Evolutionary conservation across 1,284 basidiomycete species (phyloP).

Genomic region (Sphaerobolus stellatus): DNA sequence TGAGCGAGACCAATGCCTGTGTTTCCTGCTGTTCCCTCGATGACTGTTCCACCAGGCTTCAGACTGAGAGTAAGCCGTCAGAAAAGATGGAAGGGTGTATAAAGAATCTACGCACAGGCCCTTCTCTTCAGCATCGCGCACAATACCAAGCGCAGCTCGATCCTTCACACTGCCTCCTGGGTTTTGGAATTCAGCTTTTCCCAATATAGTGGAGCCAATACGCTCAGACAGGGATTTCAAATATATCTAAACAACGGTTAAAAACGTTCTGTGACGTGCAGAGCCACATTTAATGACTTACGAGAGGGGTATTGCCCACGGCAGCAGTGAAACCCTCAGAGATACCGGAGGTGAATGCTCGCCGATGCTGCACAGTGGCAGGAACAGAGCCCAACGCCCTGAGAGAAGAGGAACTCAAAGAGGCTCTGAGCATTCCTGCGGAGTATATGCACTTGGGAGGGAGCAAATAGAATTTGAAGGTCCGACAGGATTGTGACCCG

Average conservation of each 20-base stretch:
- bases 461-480: conserved; percentile 6
- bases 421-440: background rate
- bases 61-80: conserved; percentile 50
- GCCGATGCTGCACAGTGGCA: conserved; percentile 12
- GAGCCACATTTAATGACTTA: conserved; percentile 39
- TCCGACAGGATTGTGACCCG: conserved; percentile 3
- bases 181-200: conserved; percentile 98
- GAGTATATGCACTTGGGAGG: background rate
- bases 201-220: conserved; percentile 87
- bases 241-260: conserved; percentile 59
- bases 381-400: no score
- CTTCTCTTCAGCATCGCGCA: conserved; percentile 86
- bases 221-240: conserved; percentile 83
- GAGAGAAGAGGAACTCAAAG: background rate
- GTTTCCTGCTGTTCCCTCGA: conserved; percentile 99
- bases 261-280: background rate
- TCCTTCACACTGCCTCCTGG: conserved; percentile 99
- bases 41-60: conserved; percentile 89
- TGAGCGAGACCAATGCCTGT: conserved; percentile 97
- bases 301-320: conserved; percentile 93
- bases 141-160: conserved; percentile 88
- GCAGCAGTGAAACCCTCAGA: conserved; percentile 87
- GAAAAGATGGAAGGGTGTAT: conserved; percentile 1
- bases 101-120: conserved; percentile 56
- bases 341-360: conserved; percentile 51